These are phyloP conservation scores for Ophiosphaerella herpotricha DNA, from an alignment of 2,329 filamentous ascomycete genomes.

Conservation along the genomic window DNA sequence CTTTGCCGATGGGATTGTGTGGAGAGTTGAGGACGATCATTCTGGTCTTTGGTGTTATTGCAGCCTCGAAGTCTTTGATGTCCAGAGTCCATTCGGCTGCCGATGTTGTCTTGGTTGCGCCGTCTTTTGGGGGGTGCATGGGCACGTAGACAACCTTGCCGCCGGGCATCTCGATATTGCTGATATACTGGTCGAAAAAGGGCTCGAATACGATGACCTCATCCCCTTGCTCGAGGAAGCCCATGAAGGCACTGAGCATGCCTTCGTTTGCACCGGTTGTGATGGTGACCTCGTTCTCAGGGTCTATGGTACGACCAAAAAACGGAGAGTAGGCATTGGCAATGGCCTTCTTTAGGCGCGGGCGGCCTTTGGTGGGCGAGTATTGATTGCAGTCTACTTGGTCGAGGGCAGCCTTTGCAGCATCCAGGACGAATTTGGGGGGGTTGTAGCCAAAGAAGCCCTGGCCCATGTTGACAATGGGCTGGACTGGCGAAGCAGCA, in stretches of 20 bases:
- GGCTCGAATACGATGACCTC: conserved; percentile 98
- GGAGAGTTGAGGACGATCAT: conserved; percentile 93
- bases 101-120: conserved; percentile 77
- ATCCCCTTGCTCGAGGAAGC: conserved; percentile 89
- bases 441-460: conserved; percentile 93
- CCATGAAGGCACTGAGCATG: conserved; percentile 98
- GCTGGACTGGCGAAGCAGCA: conserved; percentile 65
- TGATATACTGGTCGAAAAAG: conserved; percentile 99
- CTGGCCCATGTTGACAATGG: conserved; percentile 72
- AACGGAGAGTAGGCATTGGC: conserved; percentile 89
- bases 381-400: conserved; percentile 98
- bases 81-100: conserved; percentile 88
- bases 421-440: conserved; percentile 85
- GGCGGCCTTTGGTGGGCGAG: conserved; percentile 90
- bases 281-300: conserved; percentile 91
- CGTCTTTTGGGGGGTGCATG: conserved; percentile 84
- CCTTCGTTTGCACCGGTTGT: conserved; percentile 90
- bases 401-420: conserved; percentile 87
- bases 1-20: conserved; percentile 96
- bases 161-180: conserved; percentile 97
- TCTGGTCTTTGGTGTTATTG: conserved; percentile 84
- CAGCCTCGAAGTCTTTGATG: conserved; percentile 77
- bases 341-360: conserved; percentile 88
- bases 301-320: conserved; percentile 81
- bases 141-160: conserved; percentile 95